phyloP scores from a whole-genome alignment of 148 eudicot species.

The Fallopia convolvulus region DNA sequence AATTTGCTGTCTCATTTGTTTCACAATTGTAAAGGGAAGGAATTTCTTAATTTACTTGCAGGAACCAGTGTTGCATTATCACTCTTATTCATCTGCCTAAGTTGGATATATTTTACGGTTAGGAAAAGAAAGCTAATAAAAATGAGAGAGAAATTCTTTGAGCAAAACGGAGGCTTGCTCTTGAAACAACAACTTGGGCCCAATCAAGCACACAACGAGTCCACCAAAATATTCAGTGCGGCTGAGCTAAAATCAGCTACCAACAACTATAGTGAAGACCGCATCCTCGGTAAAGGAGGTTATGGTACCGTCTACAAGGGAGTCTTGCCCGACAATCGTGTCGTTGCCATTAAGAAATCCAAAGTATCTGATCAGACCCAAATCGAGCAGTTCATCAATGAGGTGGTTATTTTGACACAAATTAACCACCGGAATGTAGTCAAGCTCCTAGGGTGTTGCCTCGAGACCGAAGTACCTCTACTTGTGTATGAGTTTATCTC shows the following conservation, averaged over 20 bases:
- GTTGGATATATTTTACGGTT: not conserved
- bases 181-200: slow-evolving; percentile 4
- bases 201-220: not conserved
- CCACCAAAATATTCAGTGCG: not conserved
- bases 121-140: slow-evolving; percentile 1
- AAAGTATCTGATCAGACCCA: not conserved
- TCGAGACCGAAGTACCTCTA: not conserved
- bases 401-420: not conserved
- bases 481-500: not conserved
- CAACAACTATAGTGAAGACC: not conserved
- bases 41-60: not conserved
- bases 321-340: not conserved
- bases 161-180: slow-evolving; percentile 11
- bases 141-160: slow-evolving; percentile 8
- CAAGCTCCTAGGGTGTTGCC: not conserved
- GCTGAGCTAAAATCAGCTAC: not conserved
- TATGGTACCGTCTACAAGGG: not conserved
- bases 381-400: not conserved
- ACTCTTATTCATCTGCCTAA: not conserved
- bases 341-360: not conserved
- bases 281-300: not conserved
- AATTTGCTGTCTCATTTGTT: not conserved
- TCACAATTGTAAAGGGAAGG: too few relatives aligned
- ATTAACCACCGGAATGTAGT: not conserved
- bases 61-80: not conserved